Conservation (phyloP, 345 rosid species). For the Corchorus capsularis region DNA sequence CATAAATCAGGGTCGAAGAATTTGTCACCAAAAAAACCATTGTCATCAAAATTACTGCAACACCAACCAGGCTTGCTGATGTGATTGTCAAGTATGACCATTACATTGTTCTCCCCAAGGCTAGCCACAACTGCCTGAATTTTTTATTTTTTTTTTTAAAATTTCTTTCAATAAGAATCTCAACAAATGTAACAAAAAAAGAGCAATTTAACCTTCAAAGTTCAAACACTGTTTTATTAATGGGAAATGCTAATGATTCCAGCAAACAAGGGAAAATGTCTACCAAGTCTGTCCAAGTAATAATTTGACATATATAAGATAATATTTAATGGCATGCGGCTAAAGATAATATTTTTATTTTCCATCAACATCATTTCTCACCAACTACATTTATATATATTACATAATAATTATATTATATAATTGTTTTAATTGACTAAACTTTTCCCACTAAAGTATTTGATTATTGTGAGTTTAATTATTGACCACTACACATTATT, state of each 20-base stretch:
- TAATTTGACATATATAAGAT: background rate
- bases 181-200: background rate
- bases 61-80: constrained; percentile 96
- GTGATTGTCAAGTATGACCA: constrained; percentile 95
- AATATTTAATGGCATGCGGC: background rate
- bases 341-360: background rate
- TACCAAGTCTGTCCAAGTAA: background rate
- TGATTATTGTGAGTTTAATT: background rate
- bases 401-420: too few species aligned
- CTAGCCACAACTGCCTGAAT: constrained; percentile 76
- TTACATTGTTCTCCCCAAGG: constrained; percentile 66
- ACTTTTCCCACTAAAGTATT: background rate
- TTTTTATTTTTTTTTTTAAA: too few species aligned
- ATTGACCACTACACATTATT: background rate
- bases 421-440: background rate
- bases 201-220: background rate
- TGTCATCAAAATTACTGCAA: constrained; percentile 68
- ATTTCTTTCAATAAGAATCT: background rate
- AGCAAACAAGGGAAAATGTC: background rate
- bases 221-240: background rate
- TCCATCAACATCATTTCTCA: background rate
- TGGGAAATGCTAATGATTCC: background rate
- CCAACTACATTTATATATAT: background rate
- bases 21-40: constrained; percentile 94
- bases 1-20: constrained; percentile 74